Conservation (phyloP, 2,329 filamentous ascomycete species). For the Alternaria sp. region DNA sequence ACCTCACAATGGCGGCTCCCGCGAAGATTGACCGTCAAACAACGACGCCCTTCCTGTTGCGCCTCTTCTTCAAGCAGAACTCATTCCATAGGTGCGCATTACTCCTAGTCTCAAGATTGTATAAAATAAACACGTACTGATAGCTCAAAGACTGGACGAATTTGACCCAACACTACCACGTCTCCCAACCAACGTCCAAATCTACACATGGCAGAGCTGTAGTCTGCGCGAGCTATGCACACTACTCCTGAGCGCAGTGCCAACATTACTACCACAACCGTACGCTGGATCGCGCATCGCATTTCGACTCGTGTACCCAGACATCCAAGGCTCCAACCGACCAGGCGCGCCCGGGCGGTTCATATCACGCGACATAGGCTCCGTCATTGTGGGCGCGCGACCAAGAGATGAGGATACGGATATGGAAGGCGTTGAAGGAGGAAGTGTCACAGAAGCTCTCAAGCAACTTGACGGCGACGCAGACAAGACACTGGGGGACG, state of each 20-base stretch:
- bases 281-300: slow-evolving; percentile 82
- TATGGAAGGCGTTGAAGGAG: slow-evolving; percentile 17
- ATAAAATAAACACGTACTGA: slow-evolving; percentile 1
- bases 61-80: slow-evolving; percentile 80
- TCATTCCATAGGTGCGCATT: slow-evolving; percentile 70
- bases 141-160: slow-evolving; percentile 66
- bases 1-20: slow-evolving; percentile 41
- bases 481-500: slow-evolving; percentile 76
- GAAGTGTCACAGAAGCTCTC: slow-evolving; percentile 38
- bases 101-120: neutral
- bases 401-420: slow-evolving; percentile 31
- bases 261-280: slow-evolving; percentile 72
- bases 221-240: slow-evolving; percentile 81
- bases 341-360: slow-evolving; percentile 65
- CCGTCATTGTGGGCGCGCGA: slow-evolving; percentile 70
- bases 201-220: slow-evolving; percentile 87
- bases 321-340: slow-evolving; percentile 61
- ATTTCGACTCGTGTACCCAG: slow-evolving; percentile 86
- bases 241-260: slow-evolving; percentile 73
- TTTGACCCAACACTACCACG: slow-evolving; percentile 63
- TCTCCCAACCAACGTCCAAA: slow-evolving; percentile 71
- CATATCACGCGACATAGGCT: slow-evolving; percentile 81
- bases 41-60: slow-evolving; percentile 82
- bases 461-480: slow-evolving; percentile 64
- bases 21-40: slow-evolving; percentile 68